Evolutionary conservation across 2,329 filamentous ascomycete genomes (phyloP), one percentile per base, ranked within the genome.

Genomic region (Fusarium coffeatum): DNA sequence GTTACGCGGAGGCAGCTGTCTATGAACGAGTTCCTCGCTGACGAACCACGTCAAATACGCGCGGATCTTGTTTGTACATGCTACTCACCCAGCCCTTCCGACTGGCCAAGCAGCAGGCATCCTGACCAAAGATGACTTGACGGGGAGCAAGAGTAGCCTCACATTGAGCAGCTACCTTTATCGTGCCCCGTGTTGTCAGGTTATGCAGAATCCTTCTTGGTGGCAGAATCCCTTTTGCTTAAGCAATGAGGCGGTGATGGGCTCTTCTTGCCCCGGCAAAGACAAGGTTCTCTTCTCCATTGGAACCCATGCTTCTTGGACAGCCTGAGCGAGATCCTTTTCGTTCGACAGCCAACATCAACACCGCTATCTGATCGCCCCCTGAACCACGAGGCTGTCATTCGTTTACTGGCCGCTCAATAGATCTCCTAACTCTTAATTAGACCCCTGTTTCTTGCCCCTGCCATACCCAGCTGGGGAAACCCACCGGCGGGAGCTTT

Each of bases 101-200:
- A 70, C 65, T 73, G 69, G 72, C 63, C 68, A 72, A 67, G 59
- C 65, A 67, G 57, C 69, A 71, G 57, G 63, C 61, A 68, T 54
- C 65, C 43, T 32, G 30, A 46, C 40, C 51, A 47, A 47, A 51
- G 18, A 42, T 53, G 59, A 50, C 49, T 28, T 37, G 54, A 64
- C 59, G 34, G 43, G 46, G 18, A 40, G 41, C 48, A 28, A 45
- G 48, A 64, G 43, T 47, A 45, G 53, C 57, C 41, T 64, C 50
- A 53, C 55, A 65, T 67, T 74, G 48, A 55, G 41, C 25, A 59
- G 55, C 49, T 63, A 54, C 41, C 34, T 41, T 53, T 37, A 25
- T 70, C 57, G 72, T 51, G 55, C 54, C 57, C 50, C 40, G 25
- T 34, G 46, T 37, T 53, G 40, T 30, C 34, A 37, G 34, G 18